Evolutionary conservation across 129 eudicot genomes (phyloP).

Genomic region (Dittrichia graveolens): DNA sequence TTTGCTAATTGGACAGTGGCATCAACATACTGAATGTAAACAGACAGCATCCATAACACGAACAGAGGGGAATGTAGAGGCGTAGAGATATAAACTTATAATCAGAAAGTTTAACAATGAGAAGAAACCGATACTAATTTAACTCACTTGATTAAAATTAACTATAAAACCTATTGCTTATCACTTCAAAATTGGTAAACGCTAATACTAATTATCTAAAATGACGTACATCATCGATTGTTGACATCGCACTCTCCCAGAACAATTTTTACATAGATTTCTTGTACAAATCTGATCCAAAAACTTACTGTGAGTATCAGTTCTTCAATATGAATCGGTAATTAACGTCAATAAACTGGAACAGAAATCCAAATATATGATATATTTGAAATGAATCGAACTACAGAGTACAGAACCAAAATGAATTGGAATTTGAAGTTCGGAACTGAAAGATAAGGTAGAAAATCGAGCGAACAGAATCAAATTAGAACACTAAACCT

Average conservation of each 20-base stretch:
- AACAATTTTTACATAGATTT: not conserved
- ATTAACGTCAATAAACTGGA: not conserved
- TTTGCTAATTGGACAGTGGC: not conserved
- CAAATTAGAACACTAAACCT: not conserved
- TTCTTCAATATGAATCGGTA: not conserved
- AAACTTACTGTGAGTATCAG: not conserved
- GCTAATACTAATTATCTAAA: not conserved
- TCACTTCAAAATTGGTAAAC: not conserved
- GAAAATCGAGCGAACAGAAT: constrained; percentile 17
- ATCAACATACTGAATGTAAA: too few species aligned
- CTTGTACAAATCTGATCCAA: not conserved
- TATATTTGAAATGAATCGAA: not conserved
- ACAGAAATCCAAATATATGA: too few species aligned
- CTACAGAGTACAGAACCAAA: not conserved
- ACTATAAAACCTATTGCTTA: too few species aligned
- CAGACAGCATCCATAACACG: too few species aligned
- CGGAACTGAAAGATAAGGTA: not conserved
- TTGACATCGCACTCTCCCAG: not conserved
- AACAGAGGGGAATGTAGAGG: too few species aligned
- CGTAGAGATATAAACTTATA: too few species aligned
- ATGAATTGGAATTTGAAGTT: not conserved
- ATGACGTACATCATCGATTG: not conserved
- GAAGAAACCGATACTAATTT: too few species aligned
- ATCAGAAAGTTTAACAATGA: too few species aligned
- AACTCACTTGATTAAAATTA: too few species aligned